Evolutionary conservation across 257 asterid genomes (phyloP), one percentile per base, ranked within the genome.

Genomic region (Misopates orontium): DNA sequence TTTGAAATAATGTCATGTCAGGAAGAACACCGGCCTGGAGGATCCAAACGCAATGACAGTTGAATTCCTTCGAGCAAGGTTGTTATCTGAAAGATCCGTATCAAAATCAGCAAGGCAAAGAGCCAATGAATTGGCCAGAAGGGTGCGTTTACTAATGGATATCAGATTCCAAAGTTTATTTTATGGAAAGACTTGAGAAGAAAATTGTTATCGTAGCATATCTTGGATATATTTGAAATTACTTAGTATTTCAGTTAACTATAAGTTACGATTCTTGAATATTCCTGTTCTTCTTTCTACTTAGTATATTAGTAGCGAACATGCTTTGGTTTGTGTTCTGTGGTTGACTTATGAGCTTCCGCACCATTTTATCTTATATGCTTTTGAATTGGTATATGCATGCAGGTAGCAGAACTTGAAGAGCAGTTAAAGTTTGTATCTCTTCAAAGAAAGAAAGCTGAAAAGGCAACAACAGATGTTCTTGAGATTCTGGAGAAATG

Each of bases 61-160:
- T 67, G 95, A 94, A 60, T 93, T 83, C 81, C 94, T 93, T 51
- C 85, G 96, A 57, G 95, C 87, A 59, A 79, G 91, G 76, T 77
- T 93, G 78, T 78, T 90, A 74, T 71, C 97, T 63, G 97, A 93
- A 84, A 90, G 97, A 73, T 89, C 99, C 15, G 79, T 90, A 71
- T 93, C 95, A 47, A 85, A 78, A 73, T 59, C 93, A 7, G 91
- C 95, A 21, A 85, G 79, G 72, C 88, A 85, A 80, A 83, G 96
- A 86, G 96, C 95, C 44, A 84, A 90, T 77, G 97, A 90, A 61
- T 93, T 94, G 69, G 73, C 96, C 73, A 81, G 75, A 72, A 88
- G 89, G 95, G 99, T 94, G 72, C 78, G 88, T 78, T 70, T 56
- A 4, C 11, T 9, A 1, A 9, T 5, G 8, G 42, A 10, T 36